Evolutionary conservation across 495 filamentous ascomycete genomes (phyloP).

Genomic region (Hamigera avellanea): DNA sequence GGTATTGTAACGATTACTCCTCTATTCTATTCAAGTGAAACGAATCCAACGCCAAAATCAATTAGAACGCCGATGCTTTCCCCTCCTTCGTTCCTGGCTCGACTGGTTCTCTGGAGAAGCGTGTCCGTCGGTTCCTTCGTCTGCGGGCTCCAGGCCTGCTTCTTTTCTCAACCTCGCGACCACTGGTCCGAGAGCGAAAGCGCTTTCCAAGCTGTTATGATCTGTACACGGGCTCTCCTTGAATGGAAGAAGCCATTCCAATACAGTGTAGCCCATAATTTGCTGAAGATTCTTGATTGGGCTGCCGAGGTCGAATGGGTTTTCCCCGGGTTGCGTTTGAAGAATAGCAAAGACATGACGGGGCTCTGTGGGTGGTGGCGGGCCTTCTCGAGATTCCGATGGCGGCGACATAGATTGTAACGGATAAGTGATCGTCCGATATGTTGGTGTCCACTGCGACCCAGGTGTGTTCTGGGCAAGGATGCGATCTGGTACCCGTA

Average conservation of each 20-base stretch:
- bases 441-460: slow-evolving; percentile 29
- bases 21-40: background rate
- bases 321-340: slow-evolving; percentile 58
- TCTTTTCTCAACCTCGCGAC: slow-evolving; percentile 37
- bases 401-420: slow-evolving; percentile 9
- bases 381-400: slow-evolving; percentile 1
- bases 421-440: slow-evolving; percentile 37
- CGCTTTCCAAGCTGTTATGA: slow-evolving; percentile 33
- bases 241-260: slow-evolving; percentile 68
- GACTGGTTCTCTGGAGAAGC: background rate
- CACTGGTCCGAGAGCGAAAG: slow-evolving; percentile 39
- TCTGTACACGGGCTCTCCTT: slow-evolving; percentile 50
- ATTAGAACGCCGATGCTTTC: slow-evolving; percentile 3
- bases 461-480: slow-evolving; percentile 23
- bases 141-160: background rate
- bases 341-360: slow-evolving; percentile 60
- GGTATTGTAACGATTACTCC: too few species aligned
- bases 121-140: slow-evolving; percentile 1
- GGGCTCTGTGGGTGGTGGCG: slow-evolving; percentile 8
- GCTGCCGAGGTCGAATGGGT: slow-evolving; percentile 64
- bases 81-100: slow-evolving; percentile 5
- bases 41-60: background rate
- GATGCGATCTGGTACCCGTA: slow-evolving; percentile 50
- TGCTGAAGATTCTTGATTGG: slow-evolving; percentile 55
- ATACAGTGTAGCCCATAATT: slow-evolving; percentile 56